phyloP scores from a whole-genome alignment of 495 filamentous ascomycete genomes.

The Xylaria nigripes region DNA sequence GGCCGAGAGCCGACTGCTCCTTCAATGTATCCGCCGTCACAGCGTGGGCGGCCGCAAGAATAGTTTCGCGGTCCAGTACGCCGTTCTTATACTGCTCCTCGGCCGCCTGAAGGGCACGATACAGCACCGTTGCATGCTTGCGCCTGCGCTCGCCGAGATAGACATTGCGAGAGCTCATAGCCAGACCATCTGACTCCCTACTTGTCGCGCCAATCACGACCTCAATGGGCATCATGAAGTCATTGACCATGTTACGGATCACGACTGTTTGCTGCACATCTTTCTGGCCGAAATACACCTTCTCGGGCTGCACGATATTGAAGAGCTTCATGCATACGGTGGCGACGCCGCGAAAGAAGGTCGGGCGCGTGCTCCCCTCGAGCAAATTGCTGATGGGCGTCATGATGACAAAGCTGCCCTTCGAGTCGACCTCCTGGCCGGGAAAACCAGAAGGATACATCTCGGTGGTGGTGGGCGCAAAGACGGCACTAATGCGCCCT shows the following conservation, averaged over 20 bases:
- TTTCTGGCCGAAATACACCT: conserved; percentile 96
- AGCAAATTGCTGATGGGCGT: conserved; percentile 72
- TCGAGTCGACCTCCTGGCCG: conserved; percentile 63
- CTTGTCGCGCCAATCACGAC: conserved; percentile 65
- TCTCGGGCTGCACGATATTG: conserved; percentile 79
- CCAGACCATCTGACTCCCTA: conserved; percentile 76
- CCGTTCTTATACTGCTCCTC: conserved; percentile 58
- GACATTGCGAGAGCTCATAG: conserved; percentile 90
- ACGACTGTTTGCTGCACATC: conserved; percentile 94
- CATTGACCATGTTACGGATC: conserved; percentile 74
- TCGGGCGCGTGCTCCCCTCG: conserved; percentile 80
- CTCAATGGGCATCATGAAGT: conserved; percentile 75
- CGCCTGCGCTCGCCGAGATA: conserved; percentile 76
- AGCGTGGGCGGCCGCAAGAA: conserved; percentile 57
- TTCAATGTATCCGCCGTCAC: conserved; percentile 43
- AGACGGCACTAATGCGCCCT: conserved; percentile 72
- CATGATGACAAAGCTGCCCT: conserved; percentile 89
- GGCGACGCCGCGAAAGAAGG: conserved; percentile 93
- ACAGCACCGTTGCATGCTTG: conserved; percentile 60
- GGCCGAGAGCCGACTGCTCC: conserved; percentile 55
- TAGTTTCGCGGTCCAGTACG: conserved; percentile 47
- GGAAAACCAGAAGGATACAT: conserved; percentile 88
- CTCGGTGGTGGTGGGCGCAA: conserved; percentile 69
- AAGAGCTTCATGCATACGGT: conserved; percentile 97
- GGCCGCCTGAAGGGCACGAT: conserved; percentile 57